phyloP scores from a whole-genome alignment of 768 basidiomycete genomes.

The Leccinum subtestaceum region DNA sequence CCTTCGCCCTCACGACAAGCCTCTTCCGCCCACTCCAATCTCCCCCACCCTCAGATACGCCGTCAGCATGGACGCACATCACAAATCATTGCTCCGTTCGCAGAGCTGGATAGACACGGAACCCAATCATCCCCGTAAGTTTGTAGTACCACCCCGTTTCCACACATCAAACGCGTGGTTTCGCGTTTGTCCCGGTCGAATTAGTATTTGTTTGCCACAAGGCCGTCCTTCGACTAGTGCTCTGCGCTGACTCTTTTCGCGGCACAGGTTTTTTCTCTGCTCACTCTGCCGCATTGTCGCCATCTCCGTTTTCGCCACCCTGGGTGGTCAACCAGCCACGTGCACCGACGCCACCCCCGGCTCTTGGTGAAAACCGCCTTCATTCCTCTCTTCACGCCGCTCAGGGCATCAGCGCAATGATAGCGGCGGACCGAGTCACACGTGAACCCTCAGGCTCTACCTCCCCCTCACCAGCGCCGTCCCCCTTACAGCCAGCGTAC shows the following conservation, averaged over 20 bases:
- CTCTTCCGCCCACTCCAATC: conserved; percentile 41
- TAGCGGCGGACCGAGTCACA: conserved; percentile 11
- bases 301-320: conserved; percentile 34
- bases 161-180: conserved; percentile 11
- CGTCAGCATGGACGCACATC: conserved; percentile 29
- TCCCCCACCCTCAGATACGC: conserved; percentile 20
- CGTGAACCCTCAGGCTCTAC: conserved; percentile 8
- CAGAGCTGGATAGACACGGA: conserved; percentile 27
- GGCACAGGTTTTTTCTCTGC: conserved; percentile 29
- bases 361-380: conserved; percentile 23
- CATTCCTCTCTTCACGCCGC: conserved; percentile 24
- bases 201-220: conserved; percentile 22
- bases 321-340: conserved; percentile 36
- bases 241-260: conserved; percentile 21
- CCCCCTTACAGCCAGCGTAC: conserved; percentile 23
- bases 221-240: conserved; percentile 11
- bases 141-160: conserved; percentile 17
- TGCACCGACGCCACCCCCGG: conserved; percentile 36
- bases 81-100: conserved; percentile 14
- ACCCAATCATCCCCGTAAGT: conserved; percentile 22
- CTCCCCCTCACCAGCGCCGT: conserved; percentile 23
- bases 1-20: conserved; percentile 32
- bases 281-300: conserved; percentile 31
- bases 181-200: conserved; percentile 1
- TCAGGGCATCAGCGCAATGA: conserved; percentile 21